Evolutionary conservation across 306 rosid species (phyloP), one percentile per base, ranked within the genome.

Genomic region (Glycine tomentella): DNA sequence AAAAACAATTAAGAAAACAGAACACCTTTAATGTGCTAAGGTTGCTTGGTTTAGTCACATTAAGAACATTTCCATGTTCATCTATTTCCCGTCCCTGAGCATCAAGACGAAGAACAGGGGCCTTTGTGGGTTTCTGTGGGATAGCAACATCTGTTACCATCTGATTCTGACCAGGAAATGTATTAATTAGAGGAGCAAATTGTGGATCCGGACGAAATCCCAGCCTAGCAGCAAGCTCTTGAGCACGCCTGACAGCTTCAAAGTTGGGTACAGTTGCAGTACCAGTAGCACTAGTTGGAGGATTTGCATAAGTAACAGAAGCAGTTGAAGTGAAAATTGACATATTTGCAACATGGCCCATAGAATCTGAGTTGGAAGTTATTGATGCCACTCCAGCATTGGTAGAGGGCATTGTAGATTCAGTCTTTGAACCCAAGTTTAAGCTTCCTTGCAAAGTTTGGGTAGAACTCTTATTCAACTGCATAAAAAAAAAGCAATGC

Each of bases 1-100:
- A 20, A 20, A 20, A 20, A 20, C 12, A 74, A 11, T 40, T 9
- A 9, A 76, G 64, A 50, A 44, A 80, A 67, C 63, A 17, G 74
- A 89, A 79, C 62, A 95, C 99, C 99, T 95, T 95, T 74, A 95
- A 87, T 59, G 97, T 93, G 88, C 97, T 95, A 75, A 95, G 95
- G 87, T 89, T 88, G 88, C 92, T 91, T 61, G 97, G 99, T 81
- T 93, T 95, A 20, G 94, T 77, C 68, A 86, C 79, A 84, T 90
- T 91, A 76, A 95, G 94, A 59, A 93, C 85, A 69, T 93, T 93
- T 81, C 99, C 99, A 67, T 91, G 89, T 87, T 95, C 99, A 78
- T 95, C 98, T 61, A 95, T 87, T 87, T 95, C 99, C 86, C 99
- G 91, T 61, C 99, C 99, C 68, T 88, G 95, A n/a, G 99, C 93